phyloP scores from a whole-genome alignment of 148 eudicot genomes.

The Persicaria tinctoria region DNA sequence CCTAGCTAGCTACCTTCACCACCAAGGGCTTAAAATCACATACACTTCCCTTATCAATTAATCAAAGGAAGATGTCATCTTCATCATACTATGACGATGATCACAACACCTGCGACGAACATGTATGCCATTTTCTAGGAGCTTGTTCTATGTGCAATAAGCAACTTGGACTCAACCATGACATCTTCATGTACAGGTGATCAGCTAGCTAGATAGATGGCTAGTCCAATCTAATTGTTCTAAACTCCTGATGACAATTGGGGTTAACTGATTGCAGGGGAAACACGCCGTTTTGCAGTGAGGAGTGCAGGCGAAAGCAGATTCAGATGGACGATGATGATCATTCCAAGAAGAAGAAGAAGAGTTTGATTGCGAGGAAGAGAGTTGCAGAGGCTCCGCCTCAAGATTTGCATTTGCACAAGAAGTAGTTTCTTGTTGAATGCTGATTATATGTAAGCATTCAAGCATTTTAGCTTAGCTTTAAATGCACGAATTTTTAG shows the following conservation, averaged over 20 bases:
- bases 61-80: neutral
- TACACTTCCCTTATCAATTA: neutral
- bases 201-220: neutral
- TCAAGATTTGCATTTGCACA: neutral
- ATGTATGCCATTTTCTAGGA: neutral
- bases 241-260: neutral
- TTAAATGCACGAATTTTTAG: too few species aligned
- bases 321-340: slow-evolving; percentile 38
- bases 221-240: neutral
- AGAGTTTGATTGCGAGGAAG: neutral
- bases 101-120: neutral
- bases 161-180: slow-evolving; percentile 27
- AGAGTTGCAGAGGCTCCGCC: slow-evolving; percentile 3
- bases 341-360: slow-evolving; percentile 24
- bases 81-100: neutral
- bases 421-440: slow-evolving; percentile 3
- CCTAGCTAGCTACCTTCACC: slow-evolving; percentile 1
- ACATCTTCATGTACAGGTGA: slow-evolving; percentile 55
- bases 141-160: slow-evolving; percentile 14
- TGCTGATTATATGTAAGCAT: neutral
- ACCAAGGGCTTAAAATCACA: neutral
- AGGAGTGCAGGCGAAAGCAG: slow-evolving; percentile 46
- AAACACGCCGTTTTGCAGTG: slow-evolving; percentile 49
- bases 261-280: slow-evolving; percentile 27
- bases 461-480: neutral